Percentiles rank a stretch among this genome's conserved stretches.
Evolutionary conservation across 2,329 filamentous ascomycete genomes (phyloP).

Genomic region (Colletotrichum phormii): DNA sequence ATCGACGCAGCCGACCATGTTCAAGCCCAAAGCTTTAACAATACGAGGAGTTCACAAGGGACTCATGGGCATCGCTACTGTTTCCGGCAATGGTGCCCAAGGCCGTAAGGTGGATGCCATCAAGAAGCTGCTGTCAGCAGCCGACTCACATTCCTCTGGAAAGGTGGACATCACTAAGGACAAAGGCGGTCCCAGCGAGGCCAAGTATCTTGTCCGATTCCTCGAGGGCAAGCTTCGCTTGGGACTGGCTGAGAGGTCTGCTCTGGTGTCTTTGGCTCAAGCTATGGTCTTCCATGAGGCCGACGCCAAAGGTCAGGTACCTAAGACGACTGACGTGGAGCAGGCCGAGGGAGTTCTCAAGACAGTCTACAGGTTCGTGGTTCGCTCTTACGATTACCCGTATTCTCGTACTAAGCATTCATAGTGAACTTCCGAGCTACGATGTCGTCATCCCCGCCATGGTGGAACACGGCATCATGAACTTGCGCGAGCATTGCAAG

Average conservation of each 20-base stretch:
- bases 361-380: constrained; percentile 81
- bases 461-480: constrained; percentile 85
- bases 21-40: constrained; percentile 93
- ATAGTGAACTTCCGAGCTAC: constrained; percentile 93
- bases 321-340: constrained; percentile 80
- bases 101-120: constrained; percentile 92
- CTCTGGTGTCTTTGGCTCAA: constrained; percentile 89
- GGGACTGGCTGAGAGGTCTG: constrained; percentile 90
- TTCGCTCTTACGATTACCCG: not conserved
- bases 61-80: constrained; percentile 87
- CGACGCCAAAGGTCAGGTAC: constrained; percentile 74
- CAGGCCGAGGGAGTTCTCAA: constrained; percentile 90
- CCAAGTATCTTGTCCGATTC: constrained; percentile 93
- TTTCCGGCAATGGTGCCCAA: constrained; percentile 88
- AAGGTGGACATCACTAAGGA: constrained; percentile 93
- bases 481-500: constrained; percentile 86
- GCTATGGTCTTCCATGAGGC: constrained; percentile 88
- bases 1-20: constrained; percentile 97
- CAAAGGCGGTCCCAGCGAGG: constrained; percentile 93
- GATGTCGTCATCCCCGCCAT: constrained; percentile 94
- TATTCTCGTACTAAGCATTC: constrained; percentile 46
- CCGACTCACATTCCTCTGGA: constrained; percentile 78
- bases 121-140: constrained; percentile 94
- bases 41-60: constrained; percentile 88
- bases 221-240: constrained; percentile 94